Evolutionary conservation across 345 rosid species (phyloP).

Genomic region (Hirschfeldia incana): DNA sequence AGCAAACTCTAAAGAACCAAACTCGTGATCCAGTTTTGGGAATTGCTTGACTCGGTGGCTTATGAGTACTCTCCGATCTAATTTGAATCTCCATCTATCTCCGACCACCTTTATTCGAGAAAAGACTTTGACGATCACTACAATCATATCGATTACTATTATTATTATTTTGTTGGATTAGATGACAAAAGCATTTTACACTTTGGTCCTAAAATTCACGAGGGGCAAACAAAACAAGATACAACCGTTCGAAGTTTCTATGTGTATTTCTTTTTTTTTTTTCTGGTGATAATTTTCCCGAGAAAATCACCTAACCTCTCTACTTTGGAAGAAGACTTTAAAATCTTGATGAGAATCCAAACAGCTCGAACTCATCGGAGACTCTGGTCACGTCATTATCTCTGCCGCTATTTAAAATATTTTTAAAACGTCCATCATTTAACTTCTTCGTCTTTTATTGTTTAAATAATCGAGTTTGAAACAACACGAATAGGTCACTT

Average conservation of each 20-base stretch:
- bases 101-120: constrained; percentile 10
- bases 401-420: not conserved
- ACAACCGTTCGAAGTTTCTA: not conserved
- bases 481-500: not conserved
- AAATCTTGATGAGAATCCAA: not conserved
- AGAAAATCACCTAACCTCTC: not conserved
- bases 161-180: not conserved
- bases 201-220: not conserved
- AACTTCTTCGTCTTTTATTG: not conserved
- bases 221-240: not conserved
- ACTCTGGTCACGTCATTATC: not conserved
- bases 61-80: constrained; percentile 64
- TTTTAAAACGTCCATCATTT: not conserved
- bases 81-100: constrained; percentile 61
- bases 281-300: not conserved
- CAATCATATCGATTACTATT: not conserved
- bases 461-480: not conserved
- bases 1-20: constrained; percentile 77
- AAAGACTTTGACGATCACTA: not conserved
- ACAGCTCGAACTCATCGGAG: not conserved
- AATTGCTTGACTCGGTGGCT: constrained; percentile 43
- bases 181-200: not conserved
- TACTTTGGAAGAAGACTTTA: not conserved
- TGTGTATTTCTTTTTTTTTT: not conserved
- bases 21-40: constrained; percentile 47